These are phyloP conservation scores for Ceratobasidium sp. DNA, from an alignment of 1,284 basidiomycete species.

Conservation along the genomic window DNA sequence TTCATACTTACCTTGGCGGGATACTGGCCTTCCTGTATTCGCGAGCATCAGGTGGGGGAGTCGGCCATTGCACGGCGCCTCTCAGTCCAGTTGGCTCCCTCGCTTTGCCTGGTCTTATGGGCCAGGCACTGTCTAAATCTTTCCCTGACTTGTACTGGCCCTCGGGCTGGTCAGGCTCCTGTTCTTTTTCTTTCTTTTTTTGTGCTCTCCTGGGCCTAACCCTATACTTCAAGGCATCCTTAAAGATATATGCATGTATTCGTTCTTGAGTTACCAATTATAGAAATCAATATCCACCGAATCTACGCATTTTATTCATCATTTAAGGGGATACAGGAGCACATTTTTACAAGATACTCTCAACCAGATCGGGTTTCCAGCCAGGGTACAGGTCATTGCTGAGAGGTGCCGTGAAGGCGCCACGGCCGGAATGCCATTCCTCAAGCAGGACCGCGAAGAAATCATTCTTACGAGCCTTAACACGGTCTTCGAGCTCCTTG, in stretches of 20 bases:
- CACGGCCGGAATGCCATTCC: constrained; percentile 36
- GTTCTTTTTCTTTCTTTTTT: constrained; percentile 16
- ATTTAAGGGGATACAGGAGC: too few species aligned
- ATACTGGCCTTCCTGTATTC: constrained; percentile 41
- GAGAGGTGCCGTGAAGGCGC: background rate
- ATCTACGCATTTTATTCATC: too few species aligned
- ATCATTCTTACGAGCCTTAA: constrained; percentile 16
- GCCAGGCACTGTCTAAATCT: constrained; percentile 44
- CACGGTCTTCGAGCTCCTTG: constrained; percentile 28
- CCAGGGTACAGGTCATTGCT: constrained; percentile 31
- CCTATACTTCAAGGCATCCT: background rate
- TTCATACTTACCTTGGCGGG: too few species aligned
- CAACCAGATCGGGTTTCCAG: constrained; percentile 31
- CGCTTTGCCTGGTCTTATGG: constrained; percentile 40
- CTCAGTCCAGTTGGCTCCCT: constrained; percentile 36
- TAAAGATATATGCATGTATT: background rate
- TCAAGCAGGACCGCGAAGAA: constrained; percentile 21
- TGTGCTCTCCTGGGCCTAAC: constrained; percentile 10
- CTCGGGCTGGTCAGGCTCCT: constrained; percentile 43
- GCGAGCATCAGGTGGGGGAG: constrained; percentile 40
- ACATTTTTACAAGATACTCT: constrained; percentile 36
- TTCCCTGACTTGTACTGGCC: constrained; percentile 39
- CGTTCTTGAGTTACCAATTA: background rate
- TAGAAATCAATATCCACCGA: background rate
- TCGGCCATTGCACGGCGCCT: constrained; percentile 43